phyloP scores from a whole-genome alignment of 768 basidiomycete genomes.

The Lactifluus echinatus region DNA sequence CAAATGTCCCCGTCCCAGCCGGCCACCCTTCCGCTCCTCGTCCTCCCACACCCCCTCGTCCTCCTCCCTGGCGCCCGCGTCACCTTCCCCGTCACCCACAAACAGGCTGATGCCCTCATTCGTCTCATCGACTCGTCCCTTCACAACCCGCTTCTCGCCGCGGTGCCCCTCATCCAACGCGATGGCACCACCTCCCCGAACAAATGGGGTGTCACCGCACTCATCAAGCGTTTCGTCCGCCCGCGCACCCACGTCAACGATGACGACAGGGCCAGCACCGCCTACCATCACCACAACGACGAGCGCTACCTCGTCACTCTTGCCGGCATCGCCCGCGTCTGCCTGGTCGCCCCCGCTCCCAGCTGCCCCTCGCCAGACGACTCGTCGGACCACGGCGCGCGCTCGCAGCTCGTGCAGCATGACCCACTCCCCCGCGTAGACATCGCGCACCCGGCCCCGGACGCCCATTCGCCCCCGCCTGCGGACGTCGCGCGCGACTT shows the following conservation, averaged over 20 bases:
- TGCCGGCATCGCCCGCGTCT: constrained; percentile 61
- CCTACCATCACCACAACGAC: too few relatives aligned
- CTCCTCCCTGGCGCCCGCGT: constrained; percentile 67
- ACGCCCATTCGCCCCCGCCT: constrained; percentile 37
- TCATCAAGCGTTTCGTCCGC: constrained; percentile 59
- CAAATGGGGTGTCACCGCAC: constrained; percentile 62
- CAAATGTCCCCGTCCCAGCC: neutral
- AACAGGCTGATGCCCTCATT: constrained; percentile 57
- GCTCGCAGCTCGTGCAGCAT: neutral
- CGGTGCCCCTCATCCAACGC: constrained; percentile 42
- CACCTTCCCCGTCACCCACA: constrained; percentile 54
- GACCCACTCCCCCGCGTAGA: constrained; percentile 22
- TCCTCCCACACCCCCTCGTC: constrained; percentile 61
- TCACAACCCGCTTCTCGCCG: constrained; percentile 59
- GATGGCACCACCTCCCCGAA: constrained; percentile 26
- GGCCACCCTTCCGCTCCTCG: constrained; percentile 50
- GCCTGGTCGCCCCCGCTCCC: constrained; percentile 35
- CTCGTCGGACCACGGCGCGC: constrained; percentile 27
- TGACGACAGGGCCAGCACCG: too few relatives aligned
- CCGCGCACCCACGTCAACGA: constrained; percentile 47
- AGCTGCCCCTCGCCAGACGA: constrained; percentile 17
- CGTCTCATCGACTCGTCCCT: constrained; percentile 63
- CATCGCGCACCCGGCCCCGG: constrained; percentile 27
- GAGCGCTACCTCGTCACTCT: constrained; percentile 64
- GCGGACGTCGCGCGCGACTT: constrained; percentile 54